phyloP scores from a whole-genome alignment of 306 rosid genomes.

The Fragaria vesca region DNA sequence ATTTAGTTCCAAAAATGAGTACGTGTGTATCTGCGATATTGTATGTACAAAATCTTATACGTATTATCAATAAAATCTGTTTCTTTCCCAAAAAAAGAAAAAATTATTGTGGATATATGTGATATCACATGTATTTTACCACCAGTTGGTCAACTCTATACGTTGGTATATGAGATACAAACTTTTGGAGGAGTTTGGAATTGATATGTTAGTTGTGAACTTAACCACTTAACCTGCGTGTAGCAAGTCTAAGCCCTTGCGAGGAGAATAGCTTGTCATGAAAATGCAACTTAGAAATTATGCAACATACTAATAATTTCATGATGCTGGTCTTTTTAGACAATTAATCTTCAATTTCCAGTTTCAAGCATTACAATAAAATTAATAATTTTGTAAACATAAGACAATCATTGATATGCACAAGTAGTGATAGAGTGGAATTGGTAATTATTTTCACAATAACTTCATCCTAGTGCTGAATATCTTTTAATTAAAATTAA shows the following conservation, averaged over 20 bases:
- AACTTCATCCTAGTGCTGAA: not conserved
- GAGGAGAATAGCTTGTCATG: not conserved
- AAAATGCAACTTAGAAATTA: not conserved
- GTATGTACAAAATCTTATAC: not conserved
- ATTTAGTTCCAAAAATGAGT: not conserved
- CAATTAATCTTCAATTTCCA: not conserved
- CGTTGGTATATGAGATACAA: not conserved
- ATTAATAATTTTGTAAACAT: not conserved
- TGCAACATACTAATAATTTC: not conserved
- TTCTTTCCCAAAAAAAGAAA: not conserved
- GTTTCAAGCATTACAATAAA: not conserved
- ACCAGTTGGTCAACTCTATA: not conserved
- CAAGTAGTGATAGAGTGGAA: not conserved
- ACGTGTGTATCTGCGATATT: not conserved
- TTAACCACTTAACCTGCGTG: not conserved
- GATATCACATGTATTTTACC: not conserved
- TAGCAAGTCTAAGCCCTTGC: not conserved
- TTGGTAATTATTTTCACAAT: not conserved
- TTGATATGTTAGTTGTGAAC: not conserved
- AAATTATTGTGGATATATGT: not conserved
- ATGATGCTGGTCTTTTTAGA: not conserved
- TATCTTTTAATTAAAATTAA: not conserved
- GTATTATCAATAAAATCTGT: not conserved
- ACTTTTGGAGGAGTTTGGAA: not conserved
- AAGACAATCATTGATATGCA: not conserved